Percentiles rank a stretch among this genome's conserved stretches.
phyloP scores from a whole-genome alignment of 495 filamentous ascomycete genomes.

The Hypoxylon subgilvum region DNA sequence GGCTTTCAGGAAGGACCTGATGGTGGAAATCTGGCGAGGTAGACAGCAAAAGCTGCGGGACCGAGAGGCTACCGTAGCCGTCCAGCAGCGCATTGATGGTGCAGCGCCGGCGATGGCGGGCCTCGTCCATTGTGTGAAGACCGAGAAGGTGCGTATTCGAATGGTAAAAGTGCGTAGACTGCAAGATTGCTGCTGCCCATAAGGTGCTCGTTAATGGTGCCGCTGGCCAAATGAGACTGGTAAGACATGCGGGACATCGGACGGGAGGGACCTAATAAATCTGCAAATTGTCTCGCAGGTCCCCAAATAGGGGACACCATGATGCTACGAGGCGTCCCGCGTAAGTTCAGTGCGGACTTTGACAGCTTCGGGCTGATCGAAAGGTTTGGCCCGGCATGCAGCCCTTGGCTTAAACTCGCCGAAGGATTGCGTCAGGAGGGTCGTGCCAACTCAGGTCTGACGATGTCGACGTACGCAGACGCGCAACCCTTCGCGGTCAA shows the following conservation, averaged over 20 bases:
- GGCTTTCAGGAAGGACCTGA: slow-evolving; percentile 45
- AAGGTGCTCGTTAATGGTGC: slow-evolving; percentile 12
- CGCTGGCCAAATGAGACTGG: slow-evolving; percentile 9
- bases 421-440: not conserved
- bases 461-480: slow-evolving; percentile 18
- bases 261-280: slow-evolving; percentile 34
- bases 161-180: not conserved
- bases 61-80: slow-evolving; percentile 46
- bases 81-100: slow-evolving; percentile 43
- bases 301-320: slow-evolving; percentile 17
- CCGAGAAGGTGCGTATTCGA: slow-evolving; percentile 10
- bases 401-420: slow-evolving; percentile 4
- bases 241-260: slow-evolving; percentile 24
- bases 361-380: slow-evolving; percentile 18
- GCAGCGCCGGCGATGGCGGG: slow-evolving; percentile 23
- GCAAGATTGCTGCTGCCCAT: slow-evolving; percentile 7
- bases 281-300: slow-evolving; percentile 14
- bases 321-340: slow-evolving; percentile 13
- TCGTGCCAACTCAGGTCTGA: slow-evolving; percentile 5
- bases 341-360: slow-evolving; percentile 14
- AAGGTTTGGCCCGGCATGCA: slow-evolving; percentile 14
- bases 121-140: slow-evolving; percentile 23
- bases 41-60: slow-evolving; percentile 39
- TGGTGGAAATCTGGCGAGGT: slow-evolving; percentile 45
- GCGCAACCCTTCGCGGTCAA: slow-evolving; percentile 6